A percentile compares a stretch with the other conserved stretches of the same genome.
Evolutionary conservation across 805 yeast species (phyloP).

Genomic region (Ogataea corticis): DNA sequence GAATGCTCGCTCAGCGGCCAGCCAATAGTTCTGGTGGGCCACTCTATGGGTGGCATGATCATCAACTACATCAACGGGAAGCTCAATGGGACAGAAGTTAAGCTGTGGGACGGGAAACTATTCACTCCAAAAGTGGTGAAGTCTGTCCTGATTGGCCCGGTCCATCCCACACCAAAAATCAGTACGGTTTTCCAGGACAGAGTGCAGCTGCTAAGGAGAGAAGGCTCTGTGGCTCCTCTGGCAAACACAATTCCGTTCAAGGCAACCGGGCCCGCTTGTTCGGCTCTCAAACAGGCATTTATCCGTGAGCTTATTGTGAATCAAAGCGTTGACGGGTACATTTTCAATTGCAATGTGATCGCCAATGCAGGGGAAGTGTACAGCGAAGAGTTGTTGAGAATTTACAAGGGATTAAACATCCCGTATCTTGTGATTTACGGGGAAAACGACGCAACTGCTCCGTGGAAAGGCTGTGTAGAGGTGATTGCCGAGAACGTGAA

Average conservation of each 20-base stretch:
- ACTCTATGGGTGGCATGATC: slow-evolving; percentile 22
- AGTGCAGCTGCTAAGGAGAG: slow-evolving; percentile 1
- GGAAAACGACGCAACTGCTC: slow-evolving; percentile 12
- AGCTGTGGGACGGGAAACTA: slow-evolving; percentile 4
- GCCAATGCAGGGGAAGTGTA: slow-evolving; percentile 7
- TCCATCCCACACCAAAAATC: slow-evolving; percentile 14
- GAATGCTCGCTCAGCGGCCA: slow-evolving; percentile 9
- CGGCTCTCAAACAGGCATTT: slow-evolving; percentile 11
- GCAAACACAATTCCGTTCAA: slow-evolving; percentile 15
- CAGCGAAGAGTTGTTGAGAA: slow-evolving; percentile 4
- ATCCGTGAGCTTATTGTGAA: slow-evolving; percentile 12
- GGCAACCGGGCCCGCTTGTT: slow-evolving; percentile 15
- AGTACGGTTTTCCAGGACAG: slow-evolving; percentile 11
- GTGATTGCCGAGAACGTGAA: slow-evolving; percentile 8
- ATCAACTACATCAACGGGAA: slow-evolving; percentile 13
- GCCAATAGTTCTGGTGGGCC: slow-evolving; percentile 16
- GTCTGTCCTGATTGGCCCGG: slow-evolving; percentile 14
- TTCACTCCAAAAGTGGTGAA: slow-evolving; percentile 8
- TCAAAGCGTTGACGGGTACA: slow-evolving; percentile 13
- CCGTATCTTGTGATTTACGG: slow-evolving; percentile 15
- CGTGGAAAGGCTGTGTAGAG: slow-evolving; percentile 14
- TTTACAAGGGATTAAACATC: slow-evolving; percentile 8
- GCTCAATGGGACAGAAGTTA: slow-evolving; percentile 3
- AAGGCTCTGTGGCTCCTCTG: slow-evolving; percentile 2
- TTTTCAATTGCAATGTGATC: slow-evolving; percentile 15